Evolutionary conservation across 2,329 filamentous ascomycete genomes (phyloP).

Genomic region (Aspergillus pseudotamarii): DNA sequence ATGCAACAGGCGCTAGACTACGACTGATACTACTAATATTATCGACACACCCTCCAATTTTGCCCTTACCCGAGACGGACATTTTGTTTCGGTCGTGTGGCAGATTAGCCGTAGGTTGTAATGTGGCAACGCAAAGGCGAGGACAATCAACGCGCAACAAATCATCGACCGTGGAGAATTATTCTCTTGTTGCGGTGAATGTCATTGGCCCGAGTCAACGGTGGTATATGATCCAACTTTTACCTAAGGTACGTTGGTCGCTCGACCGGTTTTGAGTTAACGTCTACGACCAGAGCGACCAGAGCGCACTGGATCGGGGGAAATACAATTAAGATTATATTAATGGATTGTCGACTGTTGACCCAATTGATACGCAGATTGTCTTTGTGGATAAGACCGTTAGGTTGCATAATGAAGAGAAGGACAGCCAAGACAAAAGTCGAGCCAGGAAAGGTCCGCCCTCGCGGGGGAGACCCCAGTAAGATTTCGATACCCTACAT

Average conservation of each 20-base stretch:
- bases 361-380: background rate
- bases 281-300: background rate
- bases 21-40: background rate
- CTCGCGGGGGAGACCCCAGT: slow-evolving; percentile 15
- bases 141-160: slow-evolving; percentile 16
- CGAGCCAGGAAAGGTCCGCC: slow-evolving; percentile 13
- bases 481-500: background rate
- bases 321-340: background rate
- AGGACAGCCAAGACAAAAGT: slow-evolving; percentile 11
- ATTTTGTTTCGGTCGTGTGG: slow-evolving; percentile 14
- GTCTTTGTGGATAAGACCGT: background rate
- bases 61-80: slow-evolving; percentile 7
- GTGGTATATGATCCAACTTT: slow-evolving; percentile 13
- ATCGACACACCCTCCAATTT: slow-evolving; percentile 3
- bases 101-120: slow-evolving; percentile 13
- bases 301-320: background rate
- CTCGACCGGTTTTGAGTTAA: background rate
- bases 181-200: slow-evolving; percentile 3
- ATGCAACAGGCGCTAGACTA: background rate
- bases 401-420: slow-evolving; percentile 3
- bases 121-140: slow-evolving; percentile 20
- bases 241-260: slow-evolving; percentile 18
- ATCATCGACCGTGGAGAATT: slow-evolving; percentile 16
- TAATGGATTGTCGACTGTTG: too few relatives aligned
- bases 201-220: slow-evolving; percentile 15